phyloP scores from a whole-genome alignment of 768 basidiomycete genomes.

The Hemileccinum rubropunctum region DNA sequence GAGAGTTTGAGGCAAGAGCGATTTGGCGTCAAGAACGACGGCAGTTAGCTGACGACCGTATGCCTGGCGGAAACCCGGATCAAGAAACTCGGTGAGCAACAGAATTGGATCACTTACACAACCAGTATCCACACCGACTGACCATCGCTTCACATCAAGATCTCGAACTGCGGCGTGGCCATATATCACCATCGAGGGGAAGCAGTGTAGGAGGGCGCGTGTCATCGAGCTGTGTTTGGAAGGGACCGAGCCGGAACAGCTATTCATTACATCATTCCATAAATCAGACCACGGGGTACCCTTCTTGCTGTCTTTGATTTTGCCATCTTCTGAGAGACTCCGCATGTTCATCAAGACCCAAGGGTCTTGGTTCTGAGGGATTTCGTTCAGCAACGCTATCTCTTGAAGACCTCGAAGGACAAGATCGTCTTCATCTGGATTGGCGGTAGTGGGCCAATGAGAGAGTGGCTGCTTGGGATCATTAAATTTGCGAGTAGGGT shows the following conservation, averaged over 20 bases:
- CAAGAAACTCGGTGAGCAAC: neutral
- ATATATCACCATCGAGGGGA: slow-evolving; percentile 78
- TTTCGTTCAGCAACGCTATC: slow-evolving; percentile 54
- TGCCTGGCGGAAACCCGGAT: slow-evolving; percentile 32
- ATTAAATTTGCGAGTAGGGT: slow-evolving; percentile 52
- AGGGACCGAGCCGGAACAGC: slow-evolving; percentile 45
- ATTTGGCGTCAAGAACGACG: slow-evolving; percentile 49
- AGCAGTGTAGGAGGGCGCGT: slow-evolving; percentile 49
- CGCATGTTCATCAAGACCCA: slow-evolving; percentile 56
- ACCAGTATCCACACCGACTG: slow-evolving; percentile 82
- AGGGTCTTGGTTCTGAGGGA: slow-evolving; percentile 76
- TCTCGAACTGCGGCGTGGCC: slow-evolving; percentile 82
- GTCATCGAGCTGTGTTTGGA: neutral
- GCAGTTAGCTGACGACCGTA: slow-evolving; percentile 66
- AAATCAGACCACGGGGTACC: slow-evolving; percentile 75
- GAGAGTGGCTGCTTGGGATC: slow-evolving; percentile 70
- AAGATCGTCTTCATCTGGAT: slow-evolving; percentile 16
- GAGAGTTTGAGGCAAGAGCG: slow-evolving; percentile 9
- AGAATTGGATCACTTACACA: slow-evolving; percentile 53
- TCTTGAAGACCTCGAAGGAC: slow-evolving; percentile 63
- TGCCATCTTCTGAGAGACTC: slow-evolving; percentile 38
- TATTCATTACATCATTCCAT: slow-evolving; percentile 67
- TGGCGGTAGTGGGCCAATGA: slow-evolving; percentile 44
- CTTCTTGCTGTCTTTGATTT: slow-evolving; percentile 28
- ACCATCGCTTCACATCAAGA: slow-evolving; percentile 80